Evolutionary conservation across 2,329 filamentous ascomycete species (phyloP).

Genomic region (Blastomyces silverae): DNA sequence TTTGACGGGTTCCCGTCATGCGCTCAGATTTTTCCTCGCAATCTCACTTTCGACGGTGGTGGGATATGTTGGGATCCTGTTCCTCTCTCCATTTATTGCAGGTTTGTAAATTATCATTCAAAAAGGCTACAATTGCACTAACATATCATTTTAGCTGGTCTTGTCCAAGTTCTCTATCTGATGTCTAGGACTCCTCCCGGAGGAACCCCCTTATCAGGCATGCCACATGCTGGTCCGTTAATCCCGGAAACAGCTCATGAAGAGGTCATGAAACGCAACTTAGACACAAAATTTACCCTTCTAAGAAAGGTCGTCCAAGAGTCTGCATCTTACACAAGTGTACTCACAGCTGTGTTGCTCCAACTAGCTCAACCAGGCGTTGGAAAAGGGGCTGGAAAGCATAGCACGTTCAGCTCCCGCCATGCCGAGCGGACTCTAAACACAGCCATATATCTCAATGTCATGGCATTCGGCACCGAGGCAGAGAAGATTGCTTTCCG

Average conservation of each 20-base stretch:
- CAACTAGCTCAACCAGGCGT: constrained; percentile 28
- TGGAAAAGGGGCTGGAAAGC: constrained; percentile 25
- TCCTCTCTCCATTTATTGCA: constrained; percentile 7
- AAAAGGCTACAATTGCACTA: not conserved
- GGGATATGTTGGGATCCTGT: constrained; percentile 4
- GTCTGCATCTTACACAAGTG: constrained; percentile 8
- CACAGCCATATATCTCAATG: constrained; percentile 24
- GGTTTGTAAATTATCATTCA: not conserved
- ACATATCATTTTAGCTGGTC: constrained; percentile 1
- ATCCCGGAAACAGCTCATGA: not conserved
- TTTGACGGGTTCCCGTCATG: not conserved
- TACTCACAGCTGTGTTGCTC: constrained; percentile 23
- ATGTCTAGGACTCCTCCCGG: not conserved
- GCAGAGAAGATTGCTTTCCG: constrained; percentile 15
- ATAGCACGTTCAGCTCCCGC: constrained; percentile 26
- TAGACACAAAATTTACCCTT: not conserved
- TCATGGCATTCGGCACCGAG: constrained; percentile 19
- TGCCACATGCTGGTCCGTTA: not conserved
- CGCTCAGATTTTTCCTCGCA: not conserved
- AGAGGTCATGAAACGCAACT: not conserved
- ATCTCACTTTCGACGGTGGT: not conserved
- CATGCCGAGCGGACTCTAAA: constrained; percentile 26
- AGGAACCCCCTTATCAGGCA: not conserved
- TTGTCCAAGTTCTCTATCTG: not conserved
- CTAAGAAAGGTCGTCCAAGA: not conserved